Evolutionary conservation across 2,329 filamentous ascomycete genomes (phyloP).

Genomic region (Cladophialophora carrionii): DNA sequence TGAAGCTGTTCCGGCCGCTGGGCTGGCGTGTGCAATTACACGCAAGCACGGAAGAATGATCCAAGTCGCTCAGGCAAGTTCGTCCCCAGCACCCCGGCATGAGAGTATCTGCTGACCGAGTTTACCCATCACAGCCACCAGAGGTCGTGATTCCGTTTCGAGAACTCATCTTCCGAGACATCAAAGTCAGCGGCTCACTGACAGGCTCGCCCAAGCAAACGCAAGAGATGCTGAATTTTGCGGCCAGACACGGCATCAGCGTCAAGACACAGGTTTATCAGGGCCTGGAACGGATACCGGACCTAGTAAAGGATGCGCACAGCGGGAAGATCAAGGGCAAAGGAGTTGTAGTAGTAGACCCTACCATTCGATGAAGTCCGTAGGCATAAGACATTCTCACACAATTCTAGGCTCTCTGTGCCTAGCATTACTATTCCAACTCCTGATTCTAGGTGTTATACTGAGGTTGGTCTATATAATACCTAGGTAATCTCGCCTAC

Average conservation of each 20-base stretch:
- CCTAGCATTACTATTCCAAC: too few relatives aligned
- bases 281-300: background rate
- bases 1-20: background rate
- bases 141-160: background rate
- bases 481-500: too few relatives aligned
- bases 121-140: background rate
- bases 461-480: too few relatives aligned
- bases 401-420: too few relatives aligned
- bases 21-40: background rate
- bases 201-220: background rate
- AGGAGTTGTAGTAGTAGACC: background rate
- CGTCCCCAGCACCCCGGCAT: background rate
- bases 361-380: too few relatives aligned
- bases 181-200: background rate
- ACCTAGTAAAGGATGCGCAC: background rate
- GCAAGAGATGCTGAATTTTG: background rate
- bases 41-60: background rate
- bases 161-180: background rate
- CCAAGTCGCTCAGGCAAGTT: background rate
- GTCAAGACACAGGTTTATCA: background rate
- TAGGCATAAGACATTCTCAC: too few relatives aligned
- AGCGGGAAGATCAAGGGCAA: background rate
- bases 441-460: too few relatives aligned
- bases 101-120: background rate
- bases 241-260: background rate